phyloP scores from a whole-genome alignment of 441 rosid genomes.

The Gossypium armourianum region DNA sequence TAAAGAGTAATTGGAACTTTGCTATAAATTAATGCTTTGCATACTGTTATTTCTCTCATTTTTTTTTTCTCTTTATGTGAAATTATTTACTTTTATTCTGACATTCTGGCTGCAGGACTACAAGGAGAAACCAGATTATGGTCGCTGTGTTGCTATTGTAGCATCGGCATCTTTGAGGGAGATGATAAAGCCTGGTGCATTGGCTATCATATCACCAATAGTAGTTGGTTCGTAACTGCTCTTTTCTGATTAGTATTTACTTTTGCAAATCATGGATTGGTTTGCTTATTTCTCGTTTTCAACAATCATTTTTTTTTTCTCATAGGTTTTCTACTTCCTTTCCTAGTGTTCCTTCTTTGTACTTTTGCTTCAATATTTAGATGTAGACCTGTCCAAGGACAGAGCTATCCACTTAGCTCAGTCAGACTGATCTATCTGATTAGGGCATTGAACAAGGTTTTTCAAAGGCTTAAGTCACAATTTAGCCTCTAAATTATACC shows the following conservation, averaged over 20 bases:
- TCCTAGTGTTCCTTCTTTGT: neutral
- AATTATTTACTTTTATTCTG: neutral
- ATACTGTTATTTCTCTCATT: neutral
- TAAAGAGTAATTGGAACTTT: neutral
- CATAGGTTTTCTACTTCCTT: neutral
- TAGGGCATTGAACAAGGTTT: no score
- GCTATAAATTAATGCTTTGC: neutral
- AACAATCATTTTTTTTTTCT: neutral
- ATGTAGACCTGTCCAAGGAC: neutral
- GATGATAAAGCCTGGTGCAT: constrained; percentile 94
- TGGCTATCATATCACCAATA: constrained; percentile 82
- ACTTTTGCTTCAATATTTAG: neutral
- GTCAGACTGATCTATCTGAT: no score
- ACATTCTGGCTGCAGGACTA: constrained; percentile 44
- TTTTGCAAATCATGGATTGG: neutral
- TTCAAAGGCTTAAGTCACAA: no score
- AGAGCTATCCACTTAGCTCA: no score
- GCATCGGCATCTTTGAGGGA: constrained; percentile 91
- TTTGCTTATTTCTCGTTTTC: neutral
- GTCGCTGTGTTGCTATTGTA: constrained; percentile 92
- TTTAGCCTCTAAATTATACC: no score
- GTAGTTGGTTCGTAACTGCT: constrained; percentile 45
- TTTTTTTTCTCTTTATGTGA: neutral
- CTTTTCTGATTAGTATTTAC: neutral
- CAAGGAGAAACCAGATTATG: constrained; percentile 93